Evolutionary conservation across 1,284 basidiomycete genomes (phyloP).

Genomic region (Wallemia mellicola): DNA sequence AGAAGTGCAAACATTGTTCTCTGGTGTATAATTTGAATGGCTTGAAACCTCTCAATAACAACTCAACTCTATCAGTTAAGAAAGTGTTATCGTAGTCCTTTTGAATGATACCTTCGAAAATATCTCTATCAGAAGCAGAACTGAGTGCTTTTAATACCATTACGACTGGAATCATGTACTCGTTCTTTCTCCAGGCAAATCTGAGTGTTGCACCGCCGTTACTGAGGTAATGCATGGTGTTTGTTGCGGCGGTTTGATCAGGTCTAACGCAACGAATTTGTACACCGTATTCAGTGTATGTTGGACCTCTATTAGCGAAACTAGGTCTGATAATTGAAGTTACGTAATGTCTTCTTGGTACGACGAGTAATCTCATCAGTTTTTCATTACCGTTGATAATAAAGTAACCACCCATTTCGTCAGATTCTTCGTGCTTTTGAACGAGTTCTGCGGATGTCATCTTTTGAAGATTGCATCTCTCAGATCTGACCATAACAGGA

Average conservation of each 20-base stretch:
- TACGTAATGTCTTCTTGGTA: constrained; percentile 65
- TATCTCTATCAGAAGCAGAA: constrained; percentile 83
- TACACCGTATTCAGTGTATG: constrained; percentile 77
- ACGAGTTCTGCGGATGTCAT: constrained; percentile 70
- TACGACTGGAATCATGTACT: constrained; percentile 96
- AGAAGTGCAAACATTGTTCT: constrained; percentile 76
- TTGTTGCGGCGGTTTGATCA: constrained; percentile 75
- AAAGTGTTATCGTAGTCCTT: constrained; percentile 94
- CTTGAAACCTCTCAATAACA: constrained; percentile 93
- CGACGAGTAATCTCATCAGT: constrained; percentile 84
- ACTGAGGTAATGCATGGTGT: constrained; percentile 85
- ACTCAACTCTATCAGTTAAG: constrained; percentile 83
- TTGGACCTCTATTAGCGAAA: constrained; percentile 71
- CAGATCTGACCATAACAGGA: constrained; percentile 96
- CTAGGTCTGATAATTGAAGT: constrained; percentile 58
- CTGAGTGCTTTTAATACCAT: constrained; percentile 83
- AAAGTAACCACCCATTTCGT: constrained; percentile 97
- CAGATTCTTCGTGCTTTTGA: constrained; percentile 70
- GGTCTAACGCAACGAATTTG: constrained; percentile 80
- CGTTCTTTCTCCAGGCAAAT: constrained; percentile 92
- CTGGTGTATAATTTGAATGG: constrained; percentile 63
- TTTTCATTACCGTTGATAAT: constrained; percentile 98
- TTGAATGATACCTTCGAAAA: constrained; percentile 93
- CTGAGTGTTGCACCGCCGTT: constrained; percentile 86
- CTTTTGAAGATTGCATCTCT: constrained; percentile 61